Evolutionary conservation across 495 filamentous ascomycete species (phyloP), one percentile per base, ranked within the genome.

Genomic region (Achaetomiella virescens): DNA sequence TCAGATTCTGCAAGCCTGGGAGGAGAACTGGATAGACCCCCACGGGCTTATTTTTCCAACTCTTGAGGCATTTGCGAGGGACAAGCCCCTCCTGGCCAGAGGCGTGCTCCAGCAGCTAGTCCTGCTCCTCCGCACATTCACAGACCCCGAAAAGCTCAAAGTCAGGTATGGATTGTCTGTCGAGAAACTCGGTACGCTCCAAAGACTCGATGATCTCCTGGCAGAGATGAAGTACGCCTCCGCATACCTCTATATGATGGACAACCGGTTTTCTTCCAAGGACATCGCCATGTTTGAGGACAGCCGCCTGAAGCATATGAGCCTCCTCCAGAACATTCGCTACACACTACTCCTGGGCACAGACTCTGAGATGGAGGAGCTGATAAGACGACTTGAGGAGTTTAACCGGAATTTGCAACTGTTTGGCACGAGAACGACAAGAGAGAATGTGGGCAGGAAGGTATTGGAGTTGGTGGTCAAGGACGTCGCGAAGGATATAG

Each of bases 51-150:
- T n/a, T n/a, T n/a, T n/a, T n/a, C 17, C 6, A 46, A 45, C 12
- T 22, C 45, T 56, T 2, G 2, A 9, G 5, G 18, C 3, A 15
- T 56, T 49, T 20, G 46, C 38, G 0, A 21, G 1, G 10, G 14
- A 7, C 2, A 44, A 35, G 6, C 45, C 45, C 11, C 18, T 50
- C 9, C n/a, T 44, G 14, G 54, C 45, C 24, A 41, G 47, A 25
- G 54, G 47, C 6, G 29, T 57, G 5, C 21, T 51, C 5, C 49
- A 58, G 15, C 48, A 58, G 18, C 17, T 58, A 3, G 42, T 58
- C 4, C 17, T 37, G 7, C 20, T 58, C 5, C 43, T 58, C 35
- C 49, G 44, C 6, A 48, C 49, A 3, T 14, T 53, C 42, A 31
- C 42, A 1, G 43, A 58, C n/a, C 48, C 48, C 4, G 56, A 53